A percentile compares a stretch with the other conserved stretches of the same genome.
Evolutionary conservation across 2,329 filamentous ascomycete genomes (phyloP).

Genomic region (Incumbomyces lentus): DNA sequence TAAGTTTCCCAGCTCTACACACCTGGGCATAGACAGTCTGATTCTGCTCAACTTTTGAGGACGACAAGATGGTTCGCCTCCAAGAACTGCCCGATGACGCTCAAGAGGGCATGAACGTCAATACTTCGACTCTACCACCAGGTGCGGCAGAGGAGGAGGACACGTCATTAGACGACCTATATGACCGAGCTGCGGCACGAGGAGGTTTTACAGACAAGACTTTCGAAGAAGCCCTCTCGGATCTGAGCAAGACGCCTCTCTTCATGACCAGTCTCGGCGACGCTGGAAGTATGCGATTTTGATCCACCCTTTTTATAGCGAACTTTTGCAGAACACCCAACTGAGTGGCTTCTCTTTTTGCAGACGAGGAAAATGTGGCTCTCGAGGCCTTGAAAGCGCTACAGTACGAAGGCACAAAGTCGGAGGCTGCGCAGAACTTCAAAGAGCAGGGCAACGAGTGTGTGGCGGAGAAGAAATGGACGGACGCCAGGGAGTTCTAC

Average conservation of each 20-base stretch:
- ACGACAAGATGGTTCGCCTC: constrained; percentile 25
- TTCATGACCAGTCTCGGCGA: constrained; percentile 89
- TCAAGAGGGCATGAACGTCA: constrained; percentile 35
- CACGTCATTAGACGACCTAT: constrained; percentile 17
- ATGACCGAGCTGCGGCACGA: constrained; percentile 19
- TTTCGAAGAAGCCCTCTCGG: constrained; percentile 48
- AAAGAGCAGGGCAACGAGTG: constrained; percentile 87
- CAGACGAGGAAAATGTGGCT: constrained; percentile 62
- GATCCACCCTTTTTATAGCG: constrained; percentile 15
- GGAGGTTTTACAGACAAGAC: constrained; percentile 16
- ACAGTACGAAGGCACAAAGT: constrained; percentile 81
- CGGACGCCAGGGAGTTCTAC: constrained; percentile 85
- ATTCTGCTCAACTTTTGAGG: too few species aligned
- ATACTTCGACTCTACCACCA: constrained; percentile 23
- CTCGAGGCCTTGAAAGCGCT: constrained; percentile 81
- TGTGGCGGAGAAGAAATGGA: constrained; percentile 62
- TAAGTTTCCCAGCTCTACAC: too few species aligned
- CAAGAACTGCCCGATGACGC: constrained; percentile 43
- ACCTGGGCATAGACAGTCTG: too few species aligned
- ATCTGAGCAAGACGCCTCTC: constrained; percentile 64
- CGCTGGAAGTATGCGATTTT: constrained; percentile 23
- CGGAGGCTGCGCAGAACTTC: constrained; percentile 74
- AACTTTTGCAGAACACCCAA: neutral
- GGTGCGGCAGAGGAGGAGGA: constrained; percentile 8
- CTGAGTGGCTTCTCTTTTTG: constrained; percentile 13